A percentile compares a stretch with the other conserved stretches of the same genome.
These are phyloP conservation scores for Aspergillus sp. DNA, from an alignment of 2,329 filamentous ascomycete species.

Conservation along the genomic window DNA sequence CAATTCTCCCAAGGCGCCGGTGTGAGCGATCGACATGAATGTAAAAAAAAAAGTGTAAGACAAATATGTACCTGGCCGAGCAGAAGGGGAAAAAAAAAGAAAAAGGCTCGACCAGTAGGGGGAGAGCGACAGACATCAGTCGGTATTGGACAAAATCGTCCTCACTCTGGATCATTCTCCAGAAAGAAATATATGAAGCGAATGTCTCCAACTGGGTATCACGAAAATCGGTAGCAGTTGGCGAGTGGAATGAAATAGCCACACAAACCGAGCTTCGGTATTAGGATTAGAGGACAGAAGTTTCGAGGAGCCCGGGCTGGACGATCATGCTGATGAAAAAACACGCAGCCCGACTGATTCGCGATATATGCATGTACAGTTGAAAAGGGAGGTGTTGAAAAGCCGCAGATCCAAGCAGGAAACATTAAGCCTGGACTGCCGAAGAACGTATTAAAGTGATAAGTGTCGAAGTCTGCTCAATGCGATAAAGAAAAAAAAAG, in stretches of 20 bases:
- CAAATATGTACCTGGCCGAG: conserved; percentile 30
- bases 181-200: conserved; percentile 33
- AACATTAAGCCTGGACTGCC: conserved; percentile 13
- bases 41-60: conserved; percentile 19
- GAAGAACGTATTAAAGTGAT: conserved; percentile 36
- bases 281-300: conserved; percentile 41
- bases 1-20: conserved; percentile 29
- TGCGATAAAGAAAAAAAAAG: conserved; percentile 32
- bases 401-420: conserved; percentile 8
- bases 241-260: neutral
- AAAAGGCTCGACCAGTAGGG: conserved; percentile 27
- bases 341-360: conserved; percentile 16
- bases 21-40: conserved; percentile 42
- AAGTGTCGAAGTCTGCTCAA: conserved; percentile 38
- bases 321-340: conserved; percentile 5
- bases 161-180: conserved; percentile 12
- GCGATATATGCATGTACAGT: conserved; percentile 38
- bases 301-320: conserved; percentile 12
- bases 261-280: conserved; percentile 23
- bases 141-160: conserved; percentile 25
- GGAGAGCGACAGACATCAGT: conserved; percentile 34
- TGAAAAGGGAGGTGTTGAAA: conserved; percentile 9
- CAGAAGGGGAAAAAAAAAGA: conserved; percentile 25
- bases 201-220: conserved; percentile 32
- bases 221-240: conserved; percentile 3